Base-by-base conservation (phyloP, 2,329 filamentous ascomycete genomes). In the Kalmusia sp. region DNA sequence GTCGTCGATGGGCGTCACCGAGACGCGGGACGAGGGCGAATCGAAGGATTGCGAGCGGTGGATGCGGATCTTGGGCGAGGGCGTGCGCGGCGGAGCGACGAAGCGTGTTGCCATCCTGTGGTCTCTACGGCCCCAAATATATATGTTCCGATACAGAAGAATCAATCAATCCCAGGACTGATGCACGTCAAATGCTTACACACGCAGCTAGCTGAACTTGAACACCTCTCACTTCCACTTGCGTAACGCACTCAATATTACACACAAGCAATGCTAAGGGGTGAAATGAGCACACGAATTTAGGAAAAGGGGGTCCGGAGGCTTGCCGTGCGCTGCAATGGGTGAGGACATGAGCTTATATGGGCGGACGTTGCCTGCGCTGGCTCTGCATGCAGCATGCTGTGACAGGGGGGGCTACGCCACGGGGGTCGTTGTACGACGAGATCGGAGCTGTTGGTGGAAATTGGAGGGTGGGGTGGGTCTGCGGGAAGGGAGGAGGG, bases 61-160 rank as follows among this genome's bases (percentile, higher is more conserved):
- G 55, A 73, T 73, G 49, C 68, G 65, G 55, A 72, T 63, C 44
- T 69, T 73, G 21, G 71, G 71, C 27, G 67, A 71, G 7, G 70
- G 71, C 19, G 70, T 74, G 22, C 69, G 59, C 19, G 64, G 69
- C 22, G 67, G 63, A 51, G 58, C 31, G 51, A 22, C 27, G 41
- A 31, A 58, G 47, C 33, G 21, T 25, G 48, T 57, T 8, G 61
- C 56, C 40, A 64, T 58, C 4, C 57, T 31, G 25, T 24, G n/a
- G n/a, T n/a, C n/a, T n/a, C n/a, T n/a, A n/a, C n/a, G n/a, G n/a
- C n/a, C n/a, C n/a, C n/a, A n/a, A n/a, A n/a, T n/a, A n/a, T 35
- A 46, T 47, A 47, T 27, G 21, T 37, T 4, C 24, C 9, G 38
- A 14, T 28, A 25, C 14, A 38, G 12, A 24, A 8, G 19, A 15